Evolutionary conservation across 192 early-diverging fungal species (phyloP), one percentile per base, ranked within the genome.

Genomic region (Gamsiella multidivaricata): DNA sequence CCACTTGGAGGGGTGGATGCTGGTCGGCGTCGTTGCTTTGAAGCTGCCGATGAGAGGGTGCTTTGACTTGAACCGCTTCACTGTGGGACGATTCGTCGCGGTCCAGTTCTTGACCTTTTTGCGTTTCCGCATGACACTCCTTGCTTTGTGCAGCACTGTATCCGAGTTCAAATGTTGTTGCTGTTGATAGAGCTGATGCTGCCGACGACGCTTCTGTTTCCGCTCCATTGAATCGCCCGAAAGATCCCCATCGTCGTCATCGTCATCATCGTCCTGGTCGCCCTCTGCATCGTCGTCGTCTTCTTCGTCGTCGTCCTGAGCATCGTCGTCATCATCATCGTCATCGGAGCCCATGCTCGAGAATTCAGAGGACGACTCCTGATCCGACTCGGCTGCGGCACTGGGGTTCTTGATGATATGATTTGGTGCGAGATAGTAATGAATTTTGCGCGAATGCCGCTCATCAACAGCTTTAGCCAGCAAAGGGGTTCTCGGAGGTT

Each of bases 381-480:
- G 60, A n/a, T 69, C 74, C 8, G 74, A 41, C 14, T 59, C 62
- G 46, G 59, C 31, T 11, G 58, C 7, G 26, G 71, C 65, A 25
- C 34, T 50, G 18, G 74, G 74, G 54, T 78, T 78, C 49, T 78
- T 78, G 54, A 78, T 49, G n/a, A 78, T 78, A 41, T 78, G 74
- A 58, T 78, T 78, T 1, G 65, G 43, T 8, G 88, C 90, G n/a
- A 93, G 80, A 42, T 89, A 93, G 65, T 93, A 93, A 69, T 91
- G 88, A 33, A 91, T 89, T 63, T 91, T 91, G 51, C 92, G 85
- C 17, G 89, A 85, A 57, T 93, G 88, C 15, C 84, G 80, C 55
- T 89, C 85, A 76, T 93, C 91, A 20, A 90, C 84, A 31, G 86
- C 86, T 42, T 91, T 90, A 18, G 90, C 91, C 0, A 93, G 82